A percentile compares a stretch with the other conserved stretches of the same genome.
phyloP scores from a whole-genome alignment of 192 early-diverging fungal genomes.

The Diversispora epigaea region DNA sequence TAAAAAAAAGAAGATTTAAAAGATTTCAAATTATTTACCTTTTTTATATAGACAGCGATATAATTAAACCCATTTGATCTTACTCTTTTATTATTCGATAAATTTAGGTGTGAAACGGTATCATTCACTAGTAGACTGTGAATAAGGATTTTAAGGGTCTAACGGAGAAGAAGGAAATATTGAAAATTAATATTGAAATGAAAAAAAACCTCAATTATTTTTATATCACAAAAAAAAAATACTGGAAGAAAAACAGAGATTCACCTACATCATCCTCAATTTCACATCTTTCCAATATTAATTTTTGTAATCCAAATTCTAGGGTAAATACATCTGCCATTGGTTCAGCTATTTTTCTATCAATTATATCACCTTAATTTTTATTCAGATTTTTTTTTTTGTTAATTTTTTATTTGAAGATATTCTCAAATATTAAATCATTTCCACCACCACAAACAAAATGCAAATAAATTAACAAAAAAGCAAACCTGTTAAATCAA shows the following conservation, averaged over 20 bases:
- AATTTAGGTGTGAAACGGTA: slow-evolving; percentile 60
- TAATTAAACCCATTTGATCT: slow-evolving; percentile 75
- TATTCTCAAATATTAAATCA: neutral
- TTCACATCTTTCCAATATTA: slow-evolving; percentile 67
- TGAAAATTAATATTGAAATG: neutral
- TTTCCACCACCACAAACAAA: neutral
- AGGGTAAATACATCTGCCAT: slow-evolving; percentile 75
- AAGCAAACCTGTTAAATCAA: slow-evolving; percentile 5
- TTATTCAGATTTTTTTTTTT: neutral
- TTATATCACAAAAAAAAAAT: neutral
- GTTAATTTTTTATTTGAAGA: neutral
- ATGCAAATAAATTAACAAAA: neutral
- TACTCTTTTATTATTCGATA: slow-evolving; percentile 68
- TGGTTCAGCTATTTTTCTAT: slow-evolving; percentile 59
- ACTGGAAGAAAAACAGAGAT: neutral
- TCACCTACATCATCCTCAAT: slow-evolving; percentile 67
- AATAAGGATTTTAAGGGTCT: slow-evolving; percentile 63
- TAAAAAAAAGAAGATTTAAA: neutral
- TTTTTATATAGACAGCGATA: slow-evolving; percentile 70
- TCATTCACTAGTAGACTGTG: slow-evolving; percentile 73
- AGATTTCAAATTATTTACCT: slow-evolving; percentile 37
- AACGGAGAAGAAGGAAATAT: neutral
- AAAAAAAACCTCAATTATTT: neutral
- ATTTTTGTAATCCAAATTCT: slow-evolving; percentile 68
- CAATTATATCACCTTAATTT: slow-evolving; percentile 49